A percentile compares a stretch with the other conserved stretches of the same genome.
Evolutionary conservation across 768 basidiomycete genomes (phyloP).

Genomic region (Podaxis sp.): DNA sequence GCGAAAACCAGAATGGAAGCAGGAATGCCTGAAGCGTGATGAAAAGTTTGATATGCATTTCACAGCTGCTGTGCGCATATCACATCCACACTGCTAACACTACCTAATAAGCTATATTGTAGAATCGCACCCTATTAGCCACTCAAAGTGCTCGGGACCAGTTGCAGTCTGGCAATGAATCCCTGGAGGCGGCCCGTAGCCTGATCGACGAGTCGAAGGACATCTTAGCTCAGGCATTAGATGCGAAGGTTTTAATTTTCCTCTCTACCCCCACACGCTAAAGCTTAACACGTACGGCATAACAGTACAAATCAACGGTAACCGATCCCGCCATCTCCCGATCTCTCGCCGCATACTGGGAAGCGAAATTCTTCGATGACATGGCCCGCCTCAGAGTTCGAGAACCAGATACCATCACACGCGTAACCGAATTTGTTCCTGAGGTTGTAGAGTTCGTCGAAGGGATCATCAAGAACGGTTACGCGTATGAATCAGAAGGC

Average conservation of each 20-base stretch:
- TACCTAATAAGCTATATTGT: slow-evolving; percentile 23
- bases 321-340: slow-evolving; percentile 87
- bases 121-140: slow-evolving; percentile 53
- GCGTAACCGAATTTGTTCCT: slow-evolving; percentile 96
- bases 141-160: slow-evolving; percentile 47
- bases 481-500: slow-evolving; percentile 65
- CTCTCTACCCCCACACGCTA: background rate
- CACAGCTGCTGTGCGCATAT: slow-evolving; percentile 63
- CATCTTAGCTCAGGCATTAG: slow-evolving; percentile 69
- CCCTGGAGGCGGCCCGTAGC: slow-evolving; percentile 44
- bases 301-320: slow-evolving; percentile 74
- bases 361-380: slow-evolving; percentile 84
- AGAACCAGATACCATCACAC: slow-evolving; percentile 86
- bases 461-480: slow-evolving; percentile 83
- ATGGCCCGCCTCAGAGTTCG: slow-evolving; percentile 88
- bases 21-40: slow-evolving; percentile 70
- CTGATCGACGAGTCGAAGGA: slow-evolving; percentile 79
- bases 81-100: slow-evolving; percentile 18
- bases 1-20: slow-evolving; percentile 62
- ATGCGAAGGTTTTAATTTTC: slow-evolving; percentile 56
- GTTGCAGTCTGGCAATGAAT: slow-evolving; percentile 40
- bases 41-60: slow-evolving; percentile 95
- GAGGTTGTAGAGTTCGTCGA: slow-evolving; percentile 92
- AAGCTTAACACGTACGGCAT: slow-evolving; percentile 14
- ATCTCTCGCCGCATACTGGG: slow-evolving; percentile 84